Conservation (phyloP, 306 rosid genomes). For the Prunus kanzakura region DNA sequence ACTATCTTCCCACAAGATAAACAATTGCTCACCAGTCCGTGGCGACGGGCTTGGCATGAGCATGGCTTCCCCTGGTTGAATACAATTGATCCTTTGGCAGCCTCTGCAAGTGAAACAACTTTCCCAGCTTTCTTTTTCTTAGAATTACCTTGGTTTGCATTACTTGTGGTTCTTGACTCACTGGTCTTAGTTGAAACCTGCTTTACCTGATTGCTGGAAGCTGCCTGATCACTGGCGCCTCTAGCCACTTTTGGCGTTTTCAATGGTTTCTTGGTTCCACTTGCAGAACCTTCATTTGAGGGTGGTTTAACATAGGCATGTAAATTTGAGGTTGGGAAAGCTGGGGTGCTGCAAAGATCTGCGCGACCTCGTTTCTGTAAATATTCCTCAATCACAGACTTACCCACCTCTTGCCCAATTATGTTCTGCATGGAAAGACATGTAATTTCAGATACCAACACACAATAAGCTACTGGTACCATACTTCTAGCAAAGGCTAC, state of each 20-base stretch:
- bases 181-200: constrained; percentile 29
- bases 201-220: constrained; percentile 34
- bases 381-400: constrained; percentile 78
- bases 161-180: constrained; percentile 41
- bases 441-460: not conserved
- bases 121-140: constrained; percentile 81
- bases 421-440: constrained; percentile 59
- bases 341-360: constrained; percentile 35
- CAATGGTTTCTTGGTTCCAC: constrained; percentile 55
- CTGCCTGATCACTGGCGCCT: constrained; percentile 23
- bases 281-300: constrained; percentile 44
- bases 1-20: constrained; percentile 94
- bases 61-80: constrained; percentile 94
- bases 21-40: constrained; percentile 73
- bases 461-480: not conserved
- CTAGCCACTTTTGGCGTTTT: constrained; percentile 46
- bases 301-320: constrained; percentile 91
- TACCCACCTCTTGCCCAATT: constrained; percentile 77
- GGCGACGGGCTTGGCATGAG: constrained; percentile 83
- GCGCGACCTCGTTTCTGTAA: constrained; percentile 52
- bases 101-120: constrained; percentile 82
- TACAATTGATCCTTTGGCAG: constrained; percentile 83
- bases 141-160: constrained; percentile 61
- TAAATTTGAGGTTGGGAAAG: constrained; percentile 45
- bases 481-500: not conserved